Base-by-base conservation (phyloP, 2,329 filamentous ascomycete species). In the Hymenoscyphus fraxineus region DNA sequence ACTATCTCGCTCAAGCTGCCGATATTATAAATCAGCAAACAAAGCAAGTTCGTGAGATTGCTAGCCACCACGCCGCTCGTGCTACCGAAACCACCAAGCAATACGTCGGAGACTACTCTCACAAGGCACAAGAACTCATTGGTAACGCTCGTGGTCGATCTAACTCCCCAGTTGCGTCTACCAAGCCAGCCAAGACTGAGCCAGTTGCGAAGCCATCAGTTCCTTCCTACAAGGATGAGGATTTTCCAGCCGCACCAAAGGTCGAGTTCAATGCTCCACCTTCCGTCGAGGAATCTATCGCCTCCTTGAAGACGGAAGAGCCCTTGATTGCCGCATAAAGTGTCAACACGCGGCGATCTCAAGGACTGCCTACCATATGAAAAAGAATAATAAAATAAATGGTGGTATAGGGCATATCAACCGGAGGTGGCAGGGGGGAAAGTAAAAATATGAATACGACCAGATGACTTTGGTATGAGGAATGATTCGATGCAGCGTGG, bases 81-180 rank as follows among this genome's bases (percentile, higher is more conserved):
- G 85, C 86, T 68, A 83, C 86, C 59, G 80, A 84, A 72, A 78
- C 87, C 51, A 85, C 86, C 73, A 89, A 89, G 82, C 83, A 88
- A 75, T 88, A 89, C 73, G 82, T 88, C 72, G 86, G 85, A 51
- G 86, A 90, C 73, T 88, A 89, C 77, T 86, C 86, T 35, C 80
- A 82, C 75, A 89, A 89, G 82, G 86, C 88, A 63, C 86, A 88
- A 78, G 80, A 84, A 71, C 79, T 88, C 74, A 81, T 89, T 70
- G 81, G 82, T 65, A 82, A 82, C 70, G 72, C 71, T 39, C 70
- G 73, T 58, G 69, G 67, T 59, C 70, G 73, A 61, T 74, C 72
- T 13, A 60, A 61, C 15, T 75, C 74, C 2, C 73, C 73, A 59
- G 62, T 63, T n/a, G 44, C 44, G 22, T 51, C 44, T 51, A 19